These are phyloP conservation scores for Acaromyces ingoldii DNA, from an alignment of 1,284 basidiomycete genomes.

Conservation along the genomic window DNA sequence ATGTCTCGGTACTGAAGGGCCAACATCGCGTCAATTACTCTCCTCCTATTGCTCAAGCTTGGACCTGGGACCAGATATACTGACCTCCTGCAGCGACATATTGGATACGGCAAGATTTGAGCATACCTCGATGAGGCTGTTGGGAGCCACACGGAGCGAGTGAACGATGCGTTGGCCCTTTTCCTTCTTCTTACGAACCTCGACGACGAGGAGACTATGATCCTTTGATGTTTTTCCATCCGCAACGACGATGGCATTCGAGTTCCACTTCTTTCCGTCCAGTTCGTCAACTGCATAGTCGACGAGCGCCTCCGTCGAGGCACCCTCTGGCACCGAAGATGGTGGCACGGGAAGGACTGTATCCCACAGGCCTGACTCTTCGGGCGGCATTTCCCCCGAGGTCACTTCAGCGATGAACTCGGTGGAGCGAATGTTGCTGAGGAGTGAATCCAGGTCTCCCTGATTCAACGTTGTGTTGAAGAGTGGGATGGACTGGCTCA, in stretches of 20 bases:
- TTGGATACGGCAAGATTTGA: background rate
- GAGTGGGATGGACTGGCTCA: too few relatives aligned
- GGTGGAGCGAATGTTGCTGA: background rate
- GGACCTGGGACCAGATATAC: too few relatives aligned
- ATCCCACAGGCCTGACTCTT: conserved; percentile 1
- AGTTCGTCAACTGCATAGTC: background rate
- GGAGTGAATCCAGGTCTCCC: background rate
- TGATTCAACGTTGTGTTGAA: background rate
- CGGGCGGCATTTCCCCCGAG: background rate
- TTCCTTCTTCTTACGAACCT: background rate
- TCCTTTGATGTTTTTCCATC: background rate
- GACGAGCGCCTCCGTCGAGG: background rate
- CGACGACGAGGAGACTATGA: background rate
- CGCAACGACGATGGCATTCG: background rate
- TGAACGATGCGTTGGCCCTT: background rate
- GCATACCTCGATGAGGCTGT: conserved; percentile 1
- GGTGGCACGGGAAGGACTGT: background rate
- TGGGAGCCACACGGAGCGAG: background rate
- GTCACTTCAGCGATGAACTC: conserved; percentile 1
- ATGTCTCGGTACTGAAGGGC: too few relatives aligned
- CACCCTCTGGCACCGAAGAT: background rate
- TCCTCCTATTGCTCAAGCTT: too few relatives aligned
- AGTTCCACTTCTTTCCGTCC: too few relatives aligned
- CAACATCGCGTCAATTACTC: too few relatives aligned
- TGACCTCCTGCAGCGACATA: conserved; percentile 3